A percentile compares a stretch with the other conserved stretches of the same genome.
Evolutionary conservation across 495 filamentous ascomycete genomes (phyloP).

Genomic region (Xylaria palmicola): DNA sequence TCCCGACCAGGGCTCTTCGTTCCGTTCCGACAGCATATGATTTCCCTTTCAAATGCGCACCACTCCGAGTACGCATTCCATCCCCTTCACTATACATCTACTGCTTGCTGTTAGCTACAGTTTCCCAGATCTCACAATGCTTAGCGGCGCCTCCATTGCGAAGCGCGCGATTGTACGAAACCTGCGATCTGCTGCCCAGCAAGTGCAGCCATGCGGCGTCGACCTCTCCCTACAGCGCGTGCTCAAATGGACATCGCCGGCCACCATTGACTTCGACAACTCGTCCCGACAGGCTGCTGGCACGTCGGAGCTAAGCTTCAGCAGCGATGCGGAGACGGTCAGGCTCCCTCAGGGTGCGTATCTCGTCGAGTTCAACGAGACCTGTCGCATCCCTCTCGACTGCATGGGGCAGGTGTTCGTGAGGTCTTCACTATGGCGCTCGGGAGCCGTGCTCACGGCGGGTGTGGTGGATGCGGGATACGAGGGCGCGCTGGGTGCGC

Average conservation of each 20-base stretch:
- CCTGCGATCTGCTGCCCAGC: constrained; percentile 27
- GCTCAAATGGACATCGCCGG: constrained; percentile 37
- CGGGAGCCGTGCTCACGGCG: constrained; percentile 36
- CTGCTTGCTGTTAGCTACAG: background rate
- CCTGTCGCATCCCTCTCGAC: constrained; percentile 38
- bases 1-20: background rate
- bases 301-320: constrained; percentile 28
- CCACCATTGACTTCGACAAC: constrained; percentile 47
- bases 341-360: constrained; percentile 35
- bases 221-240: constrained; percentile 42
- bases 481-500: constrained; percentile 44
- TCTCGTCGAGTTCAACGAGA: constrained; percentile 50
- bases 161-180: constrained; percentile 35
- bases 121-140: background rate
- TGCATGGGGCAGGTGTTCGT: constrained; percentile 42
- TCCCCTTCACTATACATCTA: background rate
- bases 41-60: background rate
- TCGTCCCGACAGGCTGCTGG: constrained; percentile 33
- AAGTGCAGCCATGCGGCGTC: constrained; percentile 46
- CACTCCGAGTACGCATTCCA: background rate
- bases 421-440: constrained; percentile 42
- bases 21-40: background rate
- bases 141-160: constrained; percentile 25
- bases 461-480: constrained; percentile 52
- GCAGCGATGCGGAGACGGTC: constrained; percentile 13